These are phyloP conservation scores for Penicillium psychrosexuale DNA, from an alignment of 2,329 filamentous ascomycete species.

Conservation along the genomic window DNA sequence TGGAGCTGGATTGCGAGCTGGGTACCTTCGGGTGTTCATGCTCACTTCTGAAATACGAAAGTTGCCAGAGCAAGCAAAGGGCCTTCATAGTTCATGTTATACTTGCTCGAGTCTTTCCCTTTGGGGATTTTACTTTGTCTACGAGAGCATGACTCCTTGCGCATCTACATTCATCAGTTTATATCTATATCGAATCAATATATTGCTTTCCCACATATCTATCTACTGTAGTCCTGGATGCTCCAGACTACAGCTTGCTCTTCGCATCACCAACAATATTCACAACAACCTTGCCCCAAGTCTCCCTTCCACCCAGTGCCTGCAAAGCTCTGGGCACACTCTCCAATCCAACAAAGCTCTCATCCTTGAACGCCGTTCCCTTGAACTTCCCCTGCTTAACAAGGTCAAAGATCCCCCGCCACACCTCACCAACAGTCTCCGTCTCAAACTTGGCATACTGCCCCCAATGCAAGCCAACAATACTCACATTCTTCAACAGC, in stretches of 20 bases:
- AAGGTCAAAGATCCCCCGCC: slow-evolving; percentile 76
- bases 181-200: not conserved
- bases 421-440: slow-evolving; percentile 68
- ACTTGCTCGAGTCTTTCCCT: slow-evolving; percentile 28
- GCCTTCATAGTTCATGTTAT: slow-evolving; percentile 49
- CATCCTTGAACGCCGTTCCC: slow-evolving; percentile 78
- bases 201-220: not conserved
- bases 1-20: slow-evolving; percentile 39
- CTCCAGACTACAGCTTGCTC: slow-evolving; percentile 35
- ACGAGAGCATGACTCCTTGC: slow-evolving; percentile 49
- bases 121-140: slow-evolving; percentile 15
- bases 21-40: slow-evolving; percentile 13
- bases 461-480: slow-evolving; percentile 92
- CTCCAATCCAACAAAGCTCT: slow-evolving; percentile 78
- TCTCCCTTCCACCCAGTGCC: slow-evolving; percentile 74
- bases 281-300: slow-evolving; percentile 95
- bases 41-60: slow-evolving; percentile 11
- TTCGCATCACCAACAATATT: slow-evolving; percentile 68
- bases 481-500: slow-evolving; percentile 84
- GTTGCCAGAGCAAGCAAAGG: slow-evolving; percentile 43
- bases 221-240: not conserved
- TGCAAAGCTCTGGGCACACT: slow-evolving; percentile 71
- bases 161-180: slow-evolving; percentile 35
- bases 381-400: slow-evolving; percentile 74
- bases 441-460: slow-evolving; percentile 72